phyloP scores from a whole-genome alignment of 768 basidiomycete species.

The Phlebiopsis flavidoalba region DNA sequence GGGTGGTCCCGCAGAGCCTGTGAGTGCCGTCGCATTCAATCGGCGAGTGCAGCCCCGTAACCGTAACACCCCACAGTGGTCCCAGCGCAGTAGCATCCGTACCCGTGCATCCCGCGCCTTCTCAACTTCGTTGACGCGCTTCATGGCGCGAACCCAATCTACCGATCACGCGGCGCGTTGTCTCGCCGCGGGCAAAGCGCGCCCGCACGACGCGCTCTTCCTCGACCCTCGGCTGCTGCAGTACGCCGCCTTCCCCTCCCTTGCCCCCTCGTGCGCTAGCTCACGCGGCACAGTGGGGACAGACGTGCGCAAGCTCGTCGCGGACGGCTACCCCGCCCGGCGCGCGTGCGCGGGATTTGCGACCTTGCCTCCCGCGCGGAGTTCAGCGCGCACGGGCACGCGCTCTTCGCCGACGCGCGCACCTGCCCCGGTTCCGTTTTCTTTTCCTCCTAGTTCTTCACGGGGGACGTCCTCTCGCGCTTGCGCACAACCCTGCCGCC shows the following conservation, averaged over 20 bases:
- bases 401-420: constrained; percentile 23
- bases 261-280: background rate
- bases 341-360: constrained; percentile 22
- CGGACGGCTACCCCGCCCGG: constrained; percentile 26
- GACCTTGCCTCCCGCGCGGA: constrained; percentile 26
- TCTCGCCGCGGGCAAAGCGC: constrained; percentile 20
- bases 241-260: constrained; percentile 17
- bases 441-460: too few relatives aligned
- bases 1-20: constrained; percentile 24
- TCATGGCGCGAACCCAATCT: constrained; percentile 24
- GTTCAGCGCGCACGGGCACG: constrained; percentile 26
- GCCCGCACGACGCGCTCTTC: constrained; percentile 18
- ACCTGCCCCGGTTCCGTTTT: constrained; percentile 19
- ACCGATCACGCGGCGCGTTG: too few relatives aligned
- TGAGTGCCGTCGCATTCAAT: constrained; percentile 11
- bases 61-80: background rate
- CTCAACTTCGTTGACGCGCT: constrained; percentile 27
- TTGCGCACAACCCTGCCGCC: too few relatives aligned
- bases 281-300: constrained; percentile 23
- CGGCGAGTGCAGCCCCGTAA: background rate
- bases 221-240: constrained; percentile 31
- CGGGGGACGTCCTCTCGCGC: constrained; percentile 27
- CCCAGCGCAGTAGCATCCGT: constrained; percentile 25
- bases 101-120: constrained; percentile 28
- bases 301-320: constrained; percentile 29